Conservation (phyloP, 2,329 filamentous ascomycete genomes). For the Cordyceps fumosorosea region DNA sequence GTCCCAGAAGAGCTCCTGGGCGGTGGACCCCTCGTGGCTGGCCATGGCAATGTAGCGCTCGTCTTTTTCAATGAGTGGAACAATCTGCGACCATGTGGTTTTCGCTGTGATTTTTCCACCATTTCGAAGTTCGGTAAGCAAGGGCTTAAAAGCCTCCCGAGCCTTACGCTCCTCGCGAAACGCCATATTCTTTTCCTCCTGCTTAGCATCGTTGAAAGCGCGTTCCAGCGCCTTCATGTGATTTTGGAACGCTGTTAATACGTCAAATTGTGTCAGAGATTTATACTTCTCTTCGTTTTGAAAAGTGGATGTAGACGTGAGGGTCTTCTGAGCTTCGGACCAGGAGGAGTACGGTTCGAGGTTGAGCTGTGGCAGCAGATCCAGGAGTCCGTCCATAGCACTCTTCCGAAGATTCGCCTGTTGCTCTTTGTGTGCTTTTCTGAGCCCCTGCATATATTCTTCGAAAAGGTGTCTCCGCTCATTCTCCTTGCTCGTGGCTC, state of each 20-base stretch:
- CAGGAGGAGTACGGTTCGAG: slow-evolving; percentile 92
- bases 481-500: slow-evolving; percentile 78
- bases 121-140: slow-evolving; percentile 67
- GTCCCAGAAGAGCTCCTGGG: slow-evolving; percentile 94
- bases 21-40: slow-evolving; percentile 76
- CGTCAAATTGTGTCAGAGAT: slow-evolving; percentile 77
- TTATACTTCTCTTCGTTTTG: slow-evolving; percentile 80
- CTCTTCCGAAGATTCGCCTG: slow-evolving; percentile 67
- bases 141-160: slow-evolving; percentile 69
- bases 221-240: slow-evolving; percentile 92
- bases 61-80: slow-evolving; percentile 69
- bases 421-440: slow-evolving; percentile 70
- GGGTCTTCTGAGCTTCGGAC: slow-evolving; percentile 79
- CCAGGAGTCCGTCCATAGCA: slow-evolving; percentile 76
- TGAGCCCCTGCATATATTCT: slow-evolving; percentile 83
- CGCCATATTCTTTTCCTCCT: slow-evolving; percentile 78
- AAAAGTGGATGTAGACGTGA: slow-evolving; percentile 71
- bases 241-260: slow-evolving; percentile 87
- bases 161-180: slow-evolving; percentile 77
- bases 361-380: slow-evolving; percentile 70
- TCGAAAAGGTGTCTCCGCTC: slow-evolving; percentile 88
- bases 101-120: slow-evolving; percentile 82
- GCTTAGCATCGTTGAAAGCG: slow-evolving; percentile 81
- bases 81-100: slow-evolving; percentile 81
- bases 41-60: slow-evolving; percentile 77